Percentiles rank a stretch among this genome's conserved stretches.
phyloP scores from a whole-genome alignment of 2,329 filamentous ascomycete genomes.

The Xylaria sp. region DNA sequence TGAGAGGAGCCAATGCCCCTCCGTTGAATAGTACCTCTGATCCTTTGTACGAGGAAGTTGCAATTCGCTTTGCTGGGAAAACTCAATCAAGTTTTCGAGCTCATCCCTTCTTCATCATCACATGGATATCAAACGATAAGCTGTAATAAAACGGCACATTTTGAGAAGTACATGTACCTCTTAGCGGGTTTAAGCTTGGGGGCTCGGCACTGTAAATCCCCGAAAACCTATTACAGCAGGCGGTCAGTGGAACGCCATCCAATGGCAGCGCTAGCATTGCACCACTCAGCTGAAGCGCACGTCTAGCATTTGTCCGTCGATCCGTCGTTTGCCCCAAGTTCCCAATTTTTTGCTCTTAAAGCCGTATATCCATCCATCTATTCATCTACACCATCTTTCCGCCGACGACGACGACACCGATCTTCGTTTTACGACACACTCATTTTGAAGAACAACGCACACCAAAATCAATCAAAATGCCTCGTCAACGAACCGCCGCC shows the following conservation, averaged over 20 bases:
- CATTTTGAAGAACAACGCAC: not conserved
- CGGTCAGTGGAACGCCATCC: not conserved
- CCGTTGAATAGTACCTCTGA: not conserved
- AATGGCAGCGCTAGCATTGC: slow-evolving; percentile 21
- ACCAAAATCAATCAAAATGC: slow-evolving; percentile 62
- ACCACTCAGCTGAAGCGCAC: slow-evolving; percentile 22
- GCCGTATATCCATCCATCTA: slow-evolving; percentile 23
- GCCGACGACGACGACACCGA: not conserved
- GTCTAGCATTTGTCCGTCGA: slow-evolving; percentile 29
- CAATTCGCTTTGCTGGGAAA: not conserved
- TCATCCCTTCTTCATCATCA: not conserved
- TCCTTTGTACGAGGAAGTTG: not conserved
- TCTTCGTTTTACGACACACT: not conserved
- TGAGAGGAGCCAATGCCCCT: slow-evolving; percentile 12
- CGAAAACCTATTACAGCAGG: not conserved
- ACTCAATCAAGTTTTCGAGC: not conserved
- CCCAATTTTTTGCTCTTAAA: slow-evolving; percentile 30
- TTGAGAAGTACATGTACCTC: no score
- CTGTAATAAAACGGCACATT: not conserved
- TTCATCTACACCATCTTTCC: slow-evolving; percentile 1
- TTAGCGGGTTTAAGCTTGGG: no score
- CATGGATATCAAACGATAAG: slow-evolving; percentile 17
- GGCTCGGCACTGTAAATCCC: slow-evolving; percentile 2
- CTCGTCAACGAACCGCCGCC: slow-evolving; percentile 79
- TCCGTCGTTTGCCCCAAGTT: not conserved